Conservation (phyloP, 176 grass and related monocot species). For the Rhynchospora pubera region DNA sequence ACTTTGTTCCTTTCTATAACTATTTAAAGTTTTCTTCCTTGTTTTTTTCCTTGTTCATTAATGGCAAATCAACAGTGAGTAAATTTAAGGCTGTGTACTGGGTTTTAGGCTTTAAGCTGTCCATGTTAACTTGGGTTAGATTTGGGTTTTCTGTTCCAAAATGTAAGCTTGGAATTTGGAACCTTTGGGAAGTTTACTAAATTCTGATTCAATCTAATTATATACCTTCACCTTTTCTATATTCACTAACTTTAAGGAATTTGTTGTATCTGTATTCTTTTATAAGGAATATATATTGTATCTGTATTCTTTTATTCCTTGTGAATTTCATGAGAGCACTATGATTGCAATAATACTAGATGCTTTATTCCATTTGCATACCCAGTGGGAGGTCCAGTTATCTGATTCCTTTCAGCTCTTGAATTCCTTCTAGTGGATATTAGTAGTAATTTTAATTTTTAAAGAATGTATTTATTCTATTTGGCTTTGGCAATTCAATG, state of each 20-base stretch:
- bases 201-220: constrained; percentile 5
- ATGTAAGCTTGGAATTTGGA: background rate
- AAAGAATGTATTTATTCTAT: background rate
- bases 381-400: background rate
- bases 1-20: constrained; percentile 12
- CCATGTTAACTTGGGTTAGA: background rate
- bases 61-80: background rate
- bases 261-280: background rate
- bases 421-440: background rate
- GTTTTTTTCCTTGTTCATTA: constrained; percentile 11
- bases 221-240: background rate
- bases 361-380: constrained; percentile 17
- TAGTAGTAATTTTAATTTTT: background rate
- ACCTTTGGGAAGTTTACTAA: background rate
- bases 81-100: background rate
- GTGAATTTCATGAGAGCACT: constrained; percentile 2
- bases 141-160: constrained; percentile 5
- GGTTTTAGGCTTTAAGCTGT: background rate
- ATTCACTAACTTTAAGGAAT: background rate
- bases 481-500: background rate
- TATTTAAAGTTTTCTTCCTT: constrained; percentile 10
- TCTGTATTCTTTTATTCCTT: no score
- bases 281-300: no score
- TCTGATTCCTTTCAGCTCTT: background rate
- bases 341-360: background rate